These are phyloP conservation scores for Suillus hirtellus DNA, from an alignment of 768 basidiomycete genomes.

Conservation along the genomic window DNA sequence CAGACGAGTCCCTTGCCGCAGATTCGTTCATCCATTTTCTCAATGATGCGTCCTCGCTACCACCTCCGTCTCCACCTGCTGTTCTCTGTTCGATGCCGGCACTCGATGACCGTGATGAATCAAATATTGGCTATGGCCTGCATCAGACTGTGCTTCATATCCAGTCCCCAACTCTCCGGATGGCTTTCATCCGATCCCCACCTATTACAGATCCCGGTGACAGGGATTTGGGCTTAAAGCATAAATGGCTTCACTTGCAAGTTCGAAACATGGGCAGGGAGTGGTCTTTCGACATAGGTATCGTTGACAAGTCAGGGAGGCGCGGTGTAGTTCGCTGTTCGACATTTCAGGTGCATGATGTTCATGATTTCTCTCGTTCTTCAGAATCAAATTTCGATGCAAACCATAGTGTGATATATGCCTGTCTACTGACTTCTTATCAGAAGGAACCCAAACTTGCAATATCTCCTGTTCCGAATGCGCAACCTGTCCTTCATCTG, in stretches of 20 bases:
- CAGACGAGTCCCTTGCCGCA: constrained; percentile 50
- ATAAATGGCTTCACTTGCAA: constrained; percentile 76
- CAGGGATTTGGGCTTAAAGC: constrained; percentile 56
- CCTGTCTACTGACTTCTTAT: constrained; percentile 6
- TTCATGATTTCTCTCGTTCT: neutral
- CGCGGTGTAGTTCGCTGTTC: constrained; percentile 66
- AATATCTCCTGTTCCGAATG: constrained; percentile 28
- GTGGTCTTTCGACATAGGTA: constrained; percentile 76
- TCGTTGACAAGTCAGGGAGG: constrained; percentile 63
- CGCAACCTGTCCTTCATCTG: constrained; percentile 66
- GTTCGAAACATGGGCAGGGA: constrained; percentile 65
- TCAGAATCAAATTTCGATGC: constrained; percentile 3
- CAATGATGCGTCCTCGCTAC: constrained; percentile 53
- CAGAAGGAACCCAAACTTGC: constrained; percentile 59
- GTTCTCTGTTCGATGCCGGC: constrained; percentile 45
- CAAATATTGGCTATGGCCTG: constrained; percentile 40
- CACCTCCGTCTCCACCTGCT: constrained; percentile 47
- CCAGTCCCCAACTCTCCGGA: constrained; percentile 71
- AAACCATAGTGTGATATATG: constrained; percentile 5
- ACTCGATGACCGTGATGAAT: constrained; percentile 30
- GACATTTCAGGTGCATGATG: constrained; percentile 70
- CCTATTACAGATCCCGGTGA: constrained; percentile 23
- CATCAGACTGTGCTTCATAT: constrained; percentile 75
- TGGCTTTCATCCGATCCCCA: constrained; percentile 69
- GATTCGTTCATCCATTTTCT: constrained; percentile 70